Conservation (phyloP, 495 filamentous ascomycete species). For the Podospora australis region DNA sequence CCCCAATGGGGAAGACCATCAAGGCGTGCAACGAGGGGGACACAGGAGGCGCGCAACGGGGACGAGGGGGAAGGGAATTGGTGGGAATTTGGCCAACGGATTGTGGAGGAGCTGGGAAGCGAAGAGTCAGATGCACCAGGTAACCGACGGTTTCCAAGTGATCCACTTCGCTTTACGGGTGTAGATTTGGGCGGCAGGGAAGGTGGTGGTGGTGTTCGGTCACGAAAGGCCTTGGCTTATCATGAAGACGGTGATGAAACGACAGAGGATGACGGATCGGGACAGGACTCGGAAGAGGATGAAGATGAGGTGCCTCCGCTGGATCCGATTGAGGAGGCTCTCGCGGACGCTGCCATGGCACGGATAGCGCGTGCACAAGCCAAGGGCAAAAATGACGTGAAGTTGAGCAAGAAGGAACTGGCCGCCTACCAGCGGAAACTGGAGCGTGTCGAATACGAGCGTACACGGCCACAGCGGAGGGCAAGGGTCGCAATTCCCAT, state of each 20-base stretch:
- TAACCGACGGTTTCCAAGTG: too few species aligned
- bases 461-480: conserved; percentile 30
- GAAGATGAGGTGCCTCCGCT: conserved; percentile 44
- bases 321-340: conserved; percentile 61
- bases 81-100: conserved; percentile 37
- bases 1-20: conserved; percentile 98
- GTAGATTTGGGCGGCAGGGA: conserved; percentile 17
- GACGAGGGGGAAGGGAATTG: conserved; percentile 43
- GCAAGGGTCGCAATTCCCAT: conserved; percentile 37
- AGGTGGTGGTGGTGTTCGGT: conserved; percentile 37
- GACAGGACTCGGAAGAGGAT: conserved; percentile 49
- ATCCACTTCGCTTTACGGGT: too few species aligned
- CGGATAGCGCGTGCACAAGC: conserved; percentile 69
- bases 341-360: conserved; percentile 67
- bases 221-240: conserved; percentile 37
- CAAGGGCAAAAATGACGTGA: conserved; percentile 68
- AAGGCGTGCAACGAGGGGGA: conserved; percentile 68
- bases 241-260: conserved; percentile 44
- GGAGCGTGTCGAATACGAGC: conserved; percentile 49
- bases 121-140: conserved; percentile 51
- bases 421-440: conserved; percentile 63
- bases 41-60: conserved; percentile 52
- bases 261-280: conserved; percentile 46
- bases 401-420: conserved; percentile 65
- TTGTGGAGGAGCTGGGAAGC: conserved; percentile 65